Evolutionary conservation across 2,329 filamentous ascomycete genomes (phyloP).

Genomic region (Septoria petroselini): DNA sequence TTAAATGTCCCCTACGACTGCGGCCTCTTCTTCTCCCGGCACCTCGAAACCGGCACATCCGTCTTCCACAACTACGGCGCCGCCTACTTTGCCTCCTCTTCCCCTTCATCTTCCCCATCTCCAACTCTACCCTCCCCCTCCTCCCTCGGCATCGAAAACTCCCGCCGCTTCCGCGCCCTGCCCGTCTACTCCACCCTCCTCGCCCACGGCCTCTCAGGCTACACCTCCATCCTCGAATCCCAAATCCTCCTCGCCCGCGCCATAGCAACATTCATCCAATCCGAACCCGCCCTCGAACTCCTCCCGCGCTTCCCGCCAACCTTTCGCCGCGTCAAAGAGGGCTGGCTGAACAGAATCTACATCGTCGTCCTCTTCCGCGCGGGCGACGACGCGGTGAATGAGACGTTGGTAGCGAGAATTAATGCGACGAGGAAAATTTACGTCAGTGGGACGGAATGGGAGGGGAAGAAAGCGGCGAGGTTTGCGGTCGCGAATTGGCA

Average conservation of each 20-base stretch:
- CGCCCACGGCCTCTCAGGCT: slow-evolving; percentile 68
- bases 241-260: slow-evolving; percentile 70
- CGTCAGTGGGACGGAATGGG: slow-evolving; percentile 78
- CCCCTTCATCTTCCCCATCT: too few species aligned
- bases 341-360: slow-evolving; percentile 54
- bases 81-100: slow-evolving; percentile 63
- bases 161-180: slow-evolving; percentile 83
- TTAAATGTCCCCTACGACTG: slow-evolving; percentile 93
- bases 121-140: slow-evolving; percentile 68
- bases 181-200: slow-evolving; percentile 79
- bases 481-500: slow-evolving; percentile 85
- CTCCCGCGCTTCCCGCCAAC: slow-evolving; percentile 50
- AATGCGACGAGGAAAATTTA: slow-evolving; percentile 74
- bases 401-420: slow-evolving; percentile 64
- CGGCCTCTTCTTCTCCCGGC: slow-evolving; percentile 79
- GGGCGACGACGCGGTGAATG: slow-evolving; percentile 62
- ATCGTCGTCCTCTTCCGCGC: slow-evolving; percentile 78
- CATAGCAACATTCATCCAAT: slow-evolving; percentile 62
- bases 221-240: slow-evolving; percentile 65
- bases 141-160: slow-evolving; percentile 88
- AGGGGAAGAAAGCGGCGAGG: slow-evolving; percentile 69
- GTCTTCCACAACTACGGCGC: slow-evolving; percentile 84
- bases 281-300: slow-evolving; percentile 62
- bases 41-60: slow-evolving; percentile 55
- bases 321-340: slow-evolving; percentile 38